These are phyloP conservation scores for Dentipellis fragilis DNA, from an alignment of 768 basidiomycete genomes.

Conservation along the genomic window DNA sequence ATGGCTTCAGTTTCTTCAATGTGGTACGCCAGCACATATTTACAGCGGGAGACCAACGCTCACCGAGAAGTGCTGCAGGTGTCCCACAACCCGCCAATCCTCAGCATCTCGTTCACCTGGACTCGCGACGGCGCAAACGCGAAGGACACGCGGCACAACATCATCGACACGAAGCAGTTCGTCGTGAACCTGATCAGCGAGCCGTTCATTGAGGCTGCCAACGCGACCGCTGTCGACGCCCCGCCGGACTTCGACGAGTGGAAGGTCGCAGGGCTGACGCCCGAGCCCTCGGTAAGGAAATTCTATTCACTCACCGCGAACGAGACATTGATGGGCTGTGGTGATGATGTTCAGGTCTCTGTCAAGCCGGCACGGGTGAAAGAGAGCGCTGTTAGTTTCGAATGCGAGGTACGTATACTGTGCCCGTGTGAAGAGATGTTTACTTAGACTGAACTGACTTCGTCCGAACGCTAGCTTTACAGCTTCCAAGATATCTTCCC, in stretches of 20 bases:
- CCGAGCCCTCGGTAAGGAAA: slow-evolving; percentile 38
- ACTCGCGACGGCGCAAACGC: slow-evolving; percentile 25
- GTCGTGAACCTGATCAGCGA: slow-evolving; percentile 67
- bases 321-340: neutral
- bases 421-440: too few relatives aligned
- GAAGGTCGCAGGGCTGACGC: slow-evolving; percentile 49
- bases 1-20: slow-evolving; percentile 19
- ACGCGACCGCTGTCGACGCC: slow-evolving; percentile 44
- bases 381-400: slow-evolving; percentile 50
- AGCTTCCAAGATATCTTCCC: slow-evolving; percentile 38
- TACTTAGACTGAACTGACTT: neutral
- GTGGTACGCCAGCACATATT: slow-evolving; percentile 7
- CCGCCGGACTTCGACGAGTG: slow-evolving; percentile 47
- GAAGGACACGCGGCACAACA: slow-evolving; percentile 60
- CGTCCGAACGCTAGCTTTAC: slow-evolving; percentile 30
- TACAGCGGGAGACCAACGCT: neutral
- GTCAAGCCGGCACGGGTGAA: slow-evolving; percentile 44
- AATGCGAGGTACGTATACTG: slow-evolving; percentile 40
- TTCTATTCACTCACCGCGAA: neutral
- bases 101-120: slow-evolving; percentile 51
- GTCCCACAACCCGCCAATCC: slow-evolving; percentile 53
- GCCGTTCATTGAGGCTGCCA: slow-evolving; percentile 47
- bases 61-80: slow-evolving; percentile 26
- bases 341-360: neutral
- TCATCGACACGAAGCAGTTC: slow-evolving; percentile 55